Evolutionary conservation across 169 alveolate genomes (phyloP).

Genomic region (Perkinsus chesapeaki): DNA sequence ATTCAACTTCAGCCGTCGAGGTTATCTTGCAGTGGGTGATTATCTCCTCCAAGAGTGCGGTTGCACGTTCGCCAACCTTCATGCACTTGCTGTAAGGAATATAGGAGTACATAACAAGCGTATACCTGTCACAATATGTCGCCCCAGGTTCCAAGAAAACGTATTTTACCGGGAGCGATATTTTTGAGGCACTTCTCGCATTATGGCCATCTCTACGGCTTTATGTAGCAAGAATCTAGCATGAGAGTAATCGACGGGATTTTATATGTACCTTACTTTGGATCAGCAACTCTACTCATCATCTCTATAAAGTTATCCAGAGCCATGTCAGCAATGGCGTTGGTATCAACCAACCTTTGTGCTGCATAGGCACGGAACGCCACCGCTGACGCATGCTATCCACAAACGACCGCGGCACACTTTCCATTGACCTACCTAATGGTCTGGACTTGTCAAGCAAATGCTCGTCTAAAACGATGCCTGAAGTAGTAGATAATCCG

Average conservation of each 20-base stretch:
- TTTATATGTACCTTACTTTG: not conserved
- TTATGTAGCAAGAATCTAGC: not conserved
- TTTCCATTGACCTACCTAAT: not conserved
- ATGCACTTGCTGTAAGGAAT: not conserved
- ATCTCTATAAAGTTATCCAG: constrained; percentile 15
- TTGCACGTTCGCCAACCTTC: not conserved
- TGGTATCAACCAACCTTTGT: not conserved
- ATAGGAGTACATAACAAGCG: not conserved
- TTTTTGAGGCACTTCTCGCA: not conserved
- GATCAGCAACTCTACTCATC: constrained; percentile 2
- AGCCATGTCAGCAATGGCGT: constrained; percentile 18
- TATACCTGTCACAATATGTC: not conserved
- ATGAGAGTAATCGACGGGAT: not conserved
- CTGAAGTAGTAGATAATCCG: not conserved
- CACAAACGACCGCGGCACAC: not conserved
- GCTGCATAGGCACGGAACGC: not conserved
- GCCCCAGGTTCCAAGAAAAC: not conserved
- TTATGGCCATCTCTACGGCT: not conserved
- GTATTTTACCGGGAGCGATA: not conserved
- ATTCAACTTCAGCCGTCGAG: not conserved
- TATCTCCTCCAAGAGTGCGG: not conserved
- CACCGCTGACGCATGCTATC: not conserved
- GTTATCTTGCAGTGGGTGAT: not conserved
- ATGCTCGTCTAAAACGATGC: constrained; percentile 18
- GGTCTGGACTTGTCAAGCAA: not conserved